Evolutionary conservation across 352 stramenopile species (phyloP), one percentile per base, ranked within the genome.

Genomic region (Plasmopara halstedii): DNA sequence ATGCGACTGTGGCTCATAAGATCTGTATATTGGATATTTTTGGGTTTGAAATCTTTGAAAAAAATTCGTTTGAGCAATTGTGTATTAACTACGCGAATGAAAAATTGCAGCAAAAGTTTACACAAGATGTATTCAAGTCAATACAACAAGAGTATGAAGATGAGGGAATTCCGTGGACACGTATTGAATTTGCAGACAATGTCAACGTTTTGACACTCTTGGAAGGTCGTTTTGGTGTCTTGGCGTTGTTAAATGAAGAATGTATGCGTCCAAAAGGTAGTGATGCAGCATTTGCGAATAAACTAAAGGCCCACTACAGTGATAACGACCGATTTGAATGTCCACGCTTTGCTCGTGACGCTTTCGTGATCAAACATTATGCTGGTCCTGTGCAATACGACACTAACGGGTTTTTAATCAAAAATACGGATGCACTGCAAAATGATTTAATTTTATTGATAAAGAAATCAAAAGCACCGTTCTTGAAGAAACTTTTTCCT

Each of bases 41-140:
- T 73, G 95, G 95, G 5, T 98, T 98, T 70, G 95, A 98, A 66
- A 97, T 95, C 26, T 98, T 98, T 48, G 80, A 96, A 40, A 83
- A 81, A 46, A 98, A 98, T 68, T 97, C 84, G 35, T 98, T 98
- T 62, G 93, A 98, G 59, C 91, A 97, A 53, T 52, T 97, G 17
- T 97, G 91, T 43, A 98, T 98, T 64, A 98, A 98, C 63, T 97
- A 97, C 62, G 93, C 88, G 35, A 98, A 98, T 56, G 91, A 98
- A 56, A 90, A 93, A 37, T 70, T 98, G 9, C 94, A 98, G 65
- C 78, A 88, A 66, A 88, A 90, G 48, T 94, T 96, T 56, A 97
- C 94, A 33, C 83, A 95, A 62, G 83, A 96, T 51, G 92, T 96
- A 42, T 97, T 98, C 64, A 97, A 97, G 67, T 82, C 74, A 25